Evolutionary conservation across 1,284 basidiomycete species (phyloP).

Genomic region (Leccinum subspadiceum): DNA sequence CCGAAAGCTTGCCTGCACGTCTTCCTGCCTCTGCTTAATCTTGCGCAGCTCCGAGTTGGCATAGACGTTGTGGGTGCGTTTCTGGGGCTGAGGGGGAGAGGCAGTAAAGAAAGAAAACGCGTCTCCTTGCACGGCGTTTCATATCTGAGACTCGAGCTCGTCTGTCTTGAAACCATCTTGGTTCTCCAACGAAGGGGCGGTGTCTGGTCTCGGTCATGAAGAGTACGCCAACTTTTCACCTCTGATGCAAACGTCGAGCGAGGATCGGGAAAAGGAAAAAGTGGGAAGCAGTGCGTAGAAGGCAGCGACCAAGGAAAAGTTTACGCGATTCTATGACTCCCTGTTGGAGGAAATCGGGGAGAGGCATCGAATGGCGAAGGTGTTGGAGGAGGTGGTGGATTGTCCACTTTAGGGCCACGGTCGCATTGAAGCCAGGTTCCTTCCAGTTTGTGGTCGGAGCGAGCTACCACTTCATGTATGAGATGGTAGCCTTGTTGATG

Average conservation of each 20-base stretch:
- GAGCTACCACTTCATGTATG: too few species aligned
- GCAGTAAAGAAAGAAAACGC: constrained; percentile 58
- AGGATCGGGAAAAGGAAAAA: constrained; percentile 62
- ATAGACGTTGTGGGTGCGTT: constrained; percentile 35
- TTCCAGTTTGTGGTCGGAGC: too few species aligned
- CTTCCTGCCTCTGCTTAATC: too few species aligned
- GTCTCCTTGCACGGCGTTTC: constrained; percentile 79
- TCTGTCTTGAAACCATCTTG: constrained; percentile 70
- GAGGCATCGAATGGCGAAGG: too few species aligned
- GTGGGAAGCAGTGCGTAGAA: constrained; percentile 43
- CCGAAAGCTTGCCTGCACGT: too few species aligned
- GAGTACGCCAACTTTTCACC: constrained; percentile 41
- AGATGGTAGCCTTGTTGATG: too few species aligned
- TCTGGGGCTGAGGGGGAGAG: constrained; percentile 53
- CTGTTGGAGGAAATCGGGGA: constrained; percentile 70
- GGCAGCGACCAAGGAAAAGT: constrained; percentile 73
- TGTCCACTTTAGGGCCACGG: too few species aligned
- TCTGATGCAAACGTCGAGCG: constrained; percentile 66
- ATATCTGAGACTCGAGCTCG: constrained; percentile 77
- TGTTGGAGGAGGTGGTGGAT: too few species aligned
- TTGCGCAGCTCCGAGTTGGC: too few species aligned
- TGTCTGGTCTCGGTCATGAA: constrained; percentile 77
- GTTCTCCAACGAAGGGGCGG: constrained; percentile 59
- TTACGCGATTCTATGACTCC: constrained; percentile 69
- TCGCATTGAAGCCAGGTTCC: too few species aligned